A percentile compares a stretch with the other conserved stretches of the same genome.
phyloP scores from a whole-genome alignment of 495 filamentous ascomycete species.

The Margaritispora aquatica region DNA sequence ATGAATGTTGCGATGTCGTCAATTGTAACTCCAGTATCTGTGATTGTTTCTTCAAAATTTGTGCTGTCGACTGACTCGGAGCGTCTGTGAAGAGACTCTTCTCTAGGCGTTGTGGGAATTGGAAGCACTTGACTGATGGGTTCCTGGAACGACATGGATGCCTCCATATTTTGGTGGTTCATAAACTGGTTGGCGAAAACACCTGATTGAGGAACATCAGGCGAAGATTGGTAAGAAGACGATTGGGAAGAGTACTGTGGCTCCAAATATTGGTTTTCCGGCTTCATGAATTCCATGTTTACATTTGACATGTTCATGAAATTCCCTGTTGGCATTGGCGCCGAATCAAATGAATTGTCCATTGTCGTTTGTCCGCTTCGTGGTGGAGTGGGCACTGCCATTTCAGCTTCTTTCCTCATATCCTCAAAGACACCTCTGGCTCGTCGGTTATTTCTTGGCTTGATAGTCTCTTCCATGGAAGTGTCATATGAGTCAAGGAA shows the following conservation, averaged over 20 bases:
- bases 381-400: constrained; percentile 41
- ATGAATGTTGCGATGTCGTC: constrained; percentile 88
- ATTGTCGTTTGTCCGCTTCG: constrained; percentile 25
- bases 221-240: constrained; percentile 34
- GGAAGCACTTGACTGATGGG: constrained; percentile 15
- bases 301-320: constrained; percentile 49
- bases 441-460: constrained; percentile 31
- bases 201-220: constrained; percentile 29
- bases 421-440: constrained; percentile 31
- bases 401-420: constrained; percentile 23
- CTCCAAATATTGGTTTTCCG: constrained; percentile 39
- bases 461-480: constrained; percentile 54
- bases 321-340: constrained; percentile 44
- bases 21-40: constrained; percentile 68
- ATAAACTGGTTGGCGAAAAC: constrained; percentile 28
- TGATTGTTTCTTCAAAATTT: constrained; percentile 50
- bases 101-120: constrained; percentile 22
- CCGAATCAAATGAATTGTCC: constrained; percentile 35
- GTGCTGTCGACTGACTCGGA: constrained; percentile 49
- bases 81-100: constrained; percentile 35
- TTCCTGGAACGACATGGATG: constrained; percentile 15
- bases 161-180: constrained; percentile 30
- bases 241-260: constrained; percentile 18
- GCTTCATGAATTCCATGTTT: constrained; percentile 43
- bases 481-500: constrained; percentile 47